These are phyloP conservation scores for Hygrophila difformis DNA, from an alignment of 257 asterid species.

Conservation along the genomic window DNA sequence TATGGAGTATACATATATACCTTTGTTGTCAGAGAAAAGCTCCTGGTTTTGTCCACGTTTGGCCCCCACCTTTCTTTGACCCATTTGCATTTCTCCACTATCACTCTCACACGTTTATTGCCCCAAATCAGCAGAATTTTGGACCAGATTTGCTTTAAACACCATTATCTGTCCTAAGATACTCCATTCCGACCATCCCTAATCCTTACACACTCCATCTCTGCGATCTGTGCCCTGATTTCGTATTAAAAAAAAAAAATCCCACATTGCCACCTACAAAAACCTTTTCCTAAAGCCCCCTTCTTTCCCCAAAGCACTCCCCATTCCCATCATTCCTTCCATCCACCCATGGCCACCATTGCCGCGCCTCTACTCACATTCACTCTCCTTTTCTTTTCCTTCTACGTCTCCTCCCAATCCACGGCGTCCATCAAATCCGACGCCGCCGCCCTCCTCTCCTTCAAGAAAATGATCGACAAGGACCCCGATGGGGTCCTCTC, in stretches of 20 bases:
- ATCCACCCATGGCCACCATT: conserved; percentile 36
- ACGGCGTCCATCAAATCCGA: conserved; percentile 44
- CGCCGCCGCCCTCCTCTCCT: conserved; percentile 50
- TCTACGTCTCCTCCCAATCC: conserved; percentile 7
- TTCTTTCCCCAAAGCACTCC: neutral
- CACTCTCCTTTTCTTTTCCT: neutral
- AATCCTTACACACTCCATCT: too few relatives aligned
- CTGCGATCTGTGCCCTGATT: neutral
- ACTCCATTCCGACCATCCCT: conserved; percentile 9
- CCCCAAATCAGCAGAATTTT: too few relatives aligned
- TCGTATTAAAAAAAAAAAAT: too few relatives aligned
- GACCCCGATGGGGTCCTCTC: conserved; percentile 60
- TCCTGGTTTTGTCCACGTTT: too few relatives aligned
- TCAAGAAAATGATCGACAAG: conserved; percentile 64
- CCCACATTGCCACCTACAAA: too few relatives aligned
- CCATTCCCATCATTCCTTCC: conserved; percentile 42
- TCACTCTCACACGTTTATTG: conserved; percentile 3
- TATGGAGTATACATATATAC: too few relatives aligned
- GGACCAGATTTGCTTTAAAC: conserved; percentile 20
- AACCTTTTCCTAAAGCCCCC: too few relatives aligned
- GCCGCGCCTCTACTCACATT: conserved; percentile 18
- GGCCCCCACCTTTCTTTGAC: neutral
- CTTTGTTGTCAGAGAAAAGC: too few relatives aligned
- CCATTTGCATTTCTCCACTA: conserved; percentile 19
- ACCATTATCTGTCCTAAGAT: conserved; percentile 18